Percentiles rank a stretch among this genome's conserved stretches.
phyloP scores from a whole-genome alignment of 2,329 filamentous ascomycete species.

The Verticillium dahliae region DNA sequence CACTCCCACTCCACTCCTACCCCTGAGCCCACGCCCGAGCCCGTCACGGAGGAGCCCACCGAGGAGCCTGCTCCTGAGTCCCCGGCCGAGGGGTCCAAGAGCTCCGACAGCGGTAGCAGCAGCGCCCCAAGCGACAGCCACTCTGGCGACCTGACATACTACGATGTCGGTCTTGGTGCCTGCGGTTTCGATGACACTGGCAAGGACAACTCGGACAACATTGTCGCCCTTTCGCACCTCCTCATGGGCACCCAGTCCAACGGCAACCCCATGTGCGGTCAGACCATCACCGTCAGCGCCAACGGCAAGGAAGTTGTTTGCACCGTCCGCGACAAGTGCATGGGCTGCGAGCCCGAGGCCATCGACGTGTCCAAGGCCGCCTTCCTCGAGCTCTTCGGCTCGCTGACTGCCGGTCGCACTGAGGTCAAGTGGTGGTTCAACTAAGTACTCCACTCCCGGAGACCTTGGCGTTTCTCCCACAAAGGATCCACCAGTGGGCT shows the following conservation, averaged over 20 bases:
- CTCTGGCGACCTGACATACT: constrained; percentile 69
- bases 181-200: constrained; percentile 61
- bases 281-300: constrained; percentile 56
- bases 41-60: background rate
- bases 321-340: constrained; percentile 68
- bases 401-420: constrained; percentile 35
- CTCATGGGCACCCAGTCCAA: constrained; percentile 62
- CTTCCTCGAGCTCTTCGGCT: constrained; percentile 46
- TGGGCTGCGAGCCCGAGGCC: constrained; percentile 49
- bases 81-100: background rate
- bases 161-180: constrained; percentile 58
- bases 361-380: constrained; percentile 56
- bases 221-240: constrained; percentile 61
- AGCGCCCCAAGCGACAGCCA: constrained; percentile 21
- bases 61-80: background rate
- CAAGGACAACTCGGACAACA: constrained; percentile 44
- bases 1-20: constrained; percentile 4
- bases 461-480: background rate
- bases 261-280: constrained; percentile 64
- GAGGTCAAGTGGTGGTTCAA: constrained; percentile 38
- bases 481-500: background rate
- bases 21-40: constrained; percentile 8
- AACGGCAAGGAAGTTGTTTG: constrained; percentile 53
- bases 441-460: constrained; percentile 14
- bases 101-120: constrained; percentile 2